These are phyloP conservation scores for Linnemannia elongata DNA, from an alignment of 192 early-diverging fungal species.

Conservation along the genomic window DNA sequence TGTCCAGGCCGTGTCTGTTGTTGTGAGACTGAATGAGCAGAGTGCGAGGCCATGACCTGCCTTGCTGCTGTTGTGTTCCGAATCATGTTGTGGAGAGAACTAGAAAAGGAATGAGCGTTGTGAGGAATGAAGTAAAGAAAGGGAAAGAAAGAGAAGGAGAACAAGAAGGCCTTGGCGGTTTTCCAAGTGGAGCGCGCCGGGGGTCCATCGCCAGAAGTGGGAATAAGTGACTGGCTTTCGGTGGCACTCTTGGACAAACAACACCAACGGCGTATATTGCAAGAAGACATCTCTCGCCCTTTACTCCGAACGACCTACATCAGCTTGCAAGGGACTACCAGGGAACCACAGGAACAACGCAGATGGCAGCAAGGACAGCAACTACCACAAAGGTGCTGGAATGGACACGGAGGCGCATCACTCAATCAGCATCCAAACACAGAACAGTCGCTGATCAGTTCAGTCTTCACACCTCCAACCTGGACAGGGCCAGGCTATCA, in stretches of 20 bases:
- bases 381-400: background rate
- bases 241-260: too few relatives aligned
- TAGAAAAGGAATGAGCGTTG: background rate
- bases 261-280: too few relatives aligned
- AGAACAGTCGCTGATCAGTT: background rate
- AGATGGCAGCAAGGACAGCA: background rate
- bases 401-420: background rate
- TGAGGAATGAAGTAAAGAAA: background rate
- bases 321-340: background rate
- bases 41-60: slow-evolving; percentile 11
- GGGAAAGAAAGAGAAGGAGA: background rate
- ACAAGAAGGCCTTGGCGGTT: too few relatives aligned
- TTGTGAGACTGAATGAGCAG: background rate
- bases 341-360: background rate
- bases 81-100: slow-evolving; percentile 9
- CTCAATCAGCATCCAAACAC: background rate
- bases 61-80: slow-evolving; percentile 8
- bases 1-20: background rate
- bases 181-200: too few relatives aligned
- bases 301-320: background rate
- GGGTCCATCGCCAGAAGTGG: too few relatives aligned
- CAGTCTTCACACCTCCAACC: background rate
- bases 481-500: background rate
- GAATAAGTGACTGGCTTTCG: too few relatives aligned
- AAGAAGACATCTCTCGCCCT: background rate